Conservation (phyloP, 2,329 filamentous ascomycete species). For the Fusarium fujikuroi region DNA sequence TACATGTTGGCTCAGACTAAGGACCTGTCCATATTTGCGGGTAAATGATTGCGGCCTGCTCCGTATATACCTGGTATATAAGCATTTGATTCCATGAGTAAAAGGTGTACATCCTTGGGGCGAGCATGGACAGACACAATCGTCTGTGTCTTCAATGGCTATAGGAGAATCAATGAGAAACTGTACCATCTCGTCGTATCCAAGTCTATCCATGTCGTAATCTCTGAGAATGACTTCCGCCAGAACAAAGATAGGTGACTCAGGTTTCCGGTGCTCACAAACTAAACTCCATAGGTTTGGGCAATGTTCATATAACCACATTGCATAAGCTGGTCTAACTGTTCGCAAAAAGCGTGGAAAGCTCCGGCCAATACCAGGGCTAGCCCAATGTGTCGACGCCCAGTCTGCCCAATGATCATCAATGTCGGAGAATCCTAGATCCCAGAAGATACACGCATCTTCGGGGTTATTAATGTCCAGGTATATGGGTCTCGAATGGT, state of each 20-base stretch:
- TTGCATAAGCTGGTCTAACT: not conserved
- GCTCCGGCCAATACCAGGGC: not conserved
- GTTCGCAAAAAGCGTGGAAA: rapidly evolving
- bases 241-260: not conserved
- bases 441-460: not conserved
- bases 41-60: too few relatives aligned
- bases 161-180: not conserved
- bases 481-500: not conserved
- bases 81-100: not conserved
- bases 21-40: rapidly evolving
- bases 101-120: not conserved
- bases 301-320: not conserved
- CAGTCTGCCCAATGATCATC: not conserved
- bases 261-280: not conserved
- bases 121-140: not conserved
- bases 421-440: not conserved
- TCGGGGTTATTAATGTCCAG: rapidly evolving
- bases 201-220: rapidly evolving
- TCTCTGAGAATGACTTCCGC: not conserved
- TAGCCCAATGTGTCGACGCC: rapidly evolving
- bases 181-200: too few relatives aligned
- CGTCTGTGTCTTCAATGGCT: rapidly evolving
- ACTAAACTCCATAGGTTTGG: not conserved
- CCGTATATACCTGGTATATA: too few relatives aligned
- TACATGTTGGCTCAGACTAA: not conserved